Conservation (phyloP, 345 rosid genomes). For the Pugionium dolabratum region DNA sequence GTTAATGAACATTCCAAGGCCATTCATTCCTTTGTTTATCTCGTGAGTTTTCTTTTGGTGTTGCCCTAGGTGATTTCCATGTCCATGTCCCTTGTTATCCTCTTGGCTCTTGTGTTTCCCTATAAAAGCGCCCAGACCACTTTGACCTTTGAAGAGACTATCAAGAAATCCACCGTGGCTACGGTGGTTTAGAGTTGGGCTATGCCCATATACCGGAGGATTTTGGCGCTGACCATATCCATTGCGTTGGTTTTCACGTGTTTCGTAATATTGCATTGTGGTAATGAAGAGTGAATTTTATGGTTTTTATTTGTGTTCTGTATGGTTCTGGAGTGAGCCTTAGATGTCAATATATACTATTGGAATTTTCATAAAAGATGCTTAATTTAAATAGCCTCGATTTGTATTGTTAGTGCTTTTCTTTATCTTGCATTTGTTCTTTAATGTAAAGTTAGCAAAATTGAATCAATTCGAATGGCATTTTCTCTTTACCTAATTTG, state of each 20-base stretch:
- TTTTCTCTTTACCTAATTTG: slow-evolving; percentile 21
- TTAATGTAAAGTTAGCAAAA: not conserved
- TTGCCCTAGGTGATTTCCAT: slow-evolving; percentile 31
- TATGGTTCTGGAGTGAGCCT: slow-evolving; percentile 15
- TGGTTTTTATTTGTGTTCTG: slow-evolving; percentile 24
- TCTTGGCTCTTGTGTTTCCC: slow-evolving; percentile 31
- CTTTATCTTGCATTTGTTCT: slow-evolving; percentile 32
- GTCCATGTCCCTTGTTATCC: slow-evolving; percentile 20
- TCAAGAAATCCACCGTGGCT: slow-evolving; percentile 20
- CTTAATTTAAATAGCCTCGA: not conserved
- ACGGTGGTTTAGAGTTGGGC: slow-evolving; percentile 34
- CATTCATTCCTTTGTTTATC: slow-evolving; percentile 25
- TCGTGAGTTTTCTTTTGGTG: slow-evolving; percentile 35
- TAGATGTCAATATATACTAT: slow-evolving; percentile 24
- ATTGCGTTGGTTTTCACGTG: slow-evolving; percentile 14
- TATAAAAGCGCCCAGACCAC: slow-evolving; percentile 20
- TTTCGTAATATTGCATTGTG: slow-evolving; percentile 37
- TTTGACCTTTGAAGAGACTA: no score
- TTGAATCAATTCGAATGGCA: slow-evolving; percentile 34
- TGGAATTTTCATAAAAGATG: not conserved
- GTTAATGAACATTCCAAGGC: slow-evolving; percentile 37
- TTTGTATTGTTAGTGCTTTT: not conserved
- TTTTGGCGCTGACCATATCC: slow-evolving; percentile 13
- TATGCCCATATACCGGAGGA: slow-evolving; percentile 25
- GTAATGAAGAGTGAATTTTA: slow-evolving; percentile 9